Evolutionary conservation across 306 rosid genomes (phyloP).

Genomic region (Purshia tridentata): DNA sequence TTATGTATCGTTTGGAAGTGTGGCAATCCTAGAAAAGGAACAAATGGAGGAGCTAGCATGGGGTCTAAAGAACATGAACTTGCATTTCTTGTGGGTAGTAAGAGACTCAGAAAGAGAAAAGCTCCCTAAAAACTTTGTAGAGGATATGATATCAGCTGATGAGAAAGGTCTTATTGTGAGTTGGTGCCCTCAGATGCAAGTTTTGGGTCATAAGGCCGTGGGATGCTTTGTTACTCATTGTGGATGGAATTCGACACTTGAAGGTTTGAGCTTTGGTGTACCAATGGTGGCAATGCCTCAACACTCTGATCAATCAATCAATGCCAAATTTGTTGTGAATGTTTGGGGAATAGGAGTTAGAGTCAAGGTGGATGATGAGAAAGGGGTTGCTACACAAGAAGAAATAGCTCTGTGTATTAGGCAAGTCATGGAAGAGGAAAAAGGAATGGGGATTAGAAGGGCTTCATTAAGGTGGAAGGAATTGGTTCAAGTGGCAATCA

Average conservation of each 20-base stretch:
- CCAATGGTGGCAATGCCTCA: slow-evolving; percentile 28
- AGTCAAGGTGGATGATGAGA: slow-evolving; percentile 12
- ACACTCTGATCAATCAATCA: slow-evolving; percentile 35
- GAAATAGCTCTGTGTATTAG: slow-evolving; percentile 2
- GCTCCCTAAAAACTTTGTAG: slow-evolving; percentile 18
- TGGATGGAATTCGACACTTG: slow-evolving; percentile 33
- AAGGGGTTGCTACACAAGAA: slow-evolving; percentile 12
- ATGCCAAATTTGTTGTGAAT: slow-evolving; percentile 22
- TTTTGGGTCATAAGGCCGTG: slow-evolving; percentile 24
- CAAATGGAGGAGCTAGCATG: slow-evolving; percentile 30
- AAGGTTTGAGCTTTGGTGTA: slow-evolving; percentile 31
- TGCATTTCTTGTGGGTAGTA: slow-evolving; percentile 26
- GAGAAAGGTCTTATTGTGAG: slow-evolving; percentile 27
- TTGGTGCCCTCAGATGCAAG: slow-evolving; percentile 28
- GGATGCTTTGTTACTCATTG: slow-evolving; percentile 37
- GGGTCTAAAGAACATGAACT: slow-evolving; percentile 1
- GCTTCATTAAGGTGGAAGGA: slow-evolving; percentile 10
- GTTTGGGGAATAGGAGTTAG: slow-evolving; percentile 28
- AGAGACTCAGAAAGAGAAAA: slow-evolving; percentile 20
- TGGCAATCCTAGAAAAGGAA: slow-evolving; percentile 1
- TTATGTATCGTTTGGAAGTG: slow-evolving; percentile 35
- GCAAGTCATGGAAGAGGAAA: slow-evolving; percentile 20
- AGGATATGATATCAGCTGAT: slow-evolving; percentile 2
- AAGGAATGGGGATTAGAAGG: not conserved
- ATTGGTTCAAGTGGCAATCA: slow-evolving; percentile 12